phyloP scores from a whole-genome alignment of 306 rosid species.

The Echinosophora koreensis region DNA sequence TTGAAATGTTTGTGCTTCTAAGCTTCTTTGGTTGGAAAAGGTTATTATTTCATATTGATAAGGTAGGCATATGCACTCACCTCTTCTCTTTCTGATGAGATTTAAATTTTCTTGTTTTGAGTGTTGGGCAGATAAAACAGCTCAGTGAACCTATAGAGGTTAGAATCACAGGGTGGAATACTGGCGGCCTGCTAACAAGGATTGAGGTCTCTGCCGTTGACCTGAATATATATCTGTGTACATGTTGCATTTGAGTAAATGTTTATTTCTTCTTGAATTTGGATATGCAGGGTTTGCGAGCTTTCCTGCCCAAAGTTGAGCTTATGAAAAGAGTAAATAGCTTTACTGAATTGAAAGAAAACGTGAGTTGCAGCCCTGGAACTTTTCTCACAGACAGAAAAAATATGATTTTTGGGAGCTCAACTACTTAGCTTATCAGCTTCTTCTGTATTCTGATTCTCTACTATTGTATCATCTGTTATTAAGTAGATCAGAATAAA shows the following conservation, averaged over 20 bases:
- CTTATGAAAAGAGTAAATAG: constrained; percentile 69
- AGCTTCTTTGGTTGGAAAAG: constrained; percentile 11
- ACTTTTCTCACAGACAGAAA: background rate
- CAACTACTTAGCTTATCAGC: background rate
- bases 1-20: background rate
- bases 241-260: constrained; percentile 13
- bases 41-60: background rate
- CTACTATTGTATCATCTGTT: background rate
- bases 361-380: constrained; percentile 57
- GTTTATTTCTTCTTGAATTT: constrained; percentile 32
- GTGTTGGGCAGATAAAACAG: constrained; percentile 67
- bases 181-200: constrained; percentile 87
- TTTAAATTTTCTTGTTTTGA: constrained; percentile 33
- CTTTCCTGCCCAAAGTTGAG: constrained; percentile 86
- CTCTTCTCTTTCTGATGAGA: constrained; percentile 15
- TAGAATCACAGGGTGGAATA: constrained; percentile 85
- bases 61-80: background rate
- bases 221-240: constrained; percentile 18
- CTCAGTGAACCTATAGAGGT: constrained; percentile 75
- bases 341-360: constrained; percentile 76
- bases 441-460: constrained; percentile 8
- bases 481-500: background rate
- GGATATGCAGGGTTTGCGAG: constrained; percentile 78
- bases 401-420: background rate
- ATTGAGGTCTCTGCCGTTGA: constrained; percentile 67